phyloP scores from a whole-genome alignment of 257 asterid species.

The Perilla frutescens region DNA sequence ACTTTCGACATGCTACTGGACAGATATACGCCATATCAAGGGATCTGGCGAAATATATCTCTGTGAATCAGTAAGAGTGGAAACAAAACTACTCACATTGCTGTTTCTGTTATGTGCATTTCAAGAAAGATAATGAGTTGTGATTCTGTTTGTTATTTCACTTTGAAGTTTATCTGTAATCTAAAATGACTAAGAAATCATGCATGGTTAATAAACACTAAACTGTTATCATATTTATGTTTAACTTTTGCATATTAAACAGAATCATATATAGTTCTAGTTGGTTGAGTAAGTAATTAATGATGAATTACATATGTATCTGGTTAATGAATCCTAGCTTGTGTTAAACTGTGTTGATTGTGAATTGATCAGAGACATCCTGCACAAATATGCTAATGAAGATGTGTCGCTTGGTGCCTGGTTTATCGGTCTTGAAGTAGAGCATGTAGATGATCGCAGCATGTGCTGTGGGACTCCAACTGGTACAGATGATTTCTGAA shows the following conservation, averaged over 20 bases:
- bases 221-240: no score
- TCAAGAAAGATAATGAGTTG: neutral
- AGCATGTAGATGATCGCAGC: conserved; percentile 55
- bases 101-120: no score
- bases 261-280: no score
- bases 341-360: neutral
- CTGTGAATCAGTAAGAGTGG: conserved; percentile 51
- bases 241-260: no score
- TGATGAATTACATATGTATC: no score
- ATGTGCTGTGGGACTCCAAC: conserved; percentile 69
- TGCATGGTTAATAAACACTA: no score
- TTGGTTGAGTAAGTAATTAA: neutral
- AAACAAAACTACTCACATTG: neutral
- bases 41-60: conserved; percentile 55
- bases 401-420: conserved; percentile 69
- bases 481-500: conserved; percentile 32
- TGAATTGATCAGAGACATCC: conserved; percentile 48
- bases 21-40: conserved; percentile 68
- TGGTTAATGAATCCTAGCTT: no score
- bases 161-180: no score
- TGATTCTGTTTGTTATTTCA: neutral
- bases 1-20: conserved; percentile 72
- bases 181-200: no score
- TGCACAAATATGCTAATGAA: conserved; percentile 70
- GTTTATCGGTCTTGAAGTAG: conserved; percentile 67